Percentiles rank a stretch among this genome's conserved stretches.
phyloP scores from a whole-genome alignment of 768 basidiomycete species.

The Trametes cinnabarina region DNA sequence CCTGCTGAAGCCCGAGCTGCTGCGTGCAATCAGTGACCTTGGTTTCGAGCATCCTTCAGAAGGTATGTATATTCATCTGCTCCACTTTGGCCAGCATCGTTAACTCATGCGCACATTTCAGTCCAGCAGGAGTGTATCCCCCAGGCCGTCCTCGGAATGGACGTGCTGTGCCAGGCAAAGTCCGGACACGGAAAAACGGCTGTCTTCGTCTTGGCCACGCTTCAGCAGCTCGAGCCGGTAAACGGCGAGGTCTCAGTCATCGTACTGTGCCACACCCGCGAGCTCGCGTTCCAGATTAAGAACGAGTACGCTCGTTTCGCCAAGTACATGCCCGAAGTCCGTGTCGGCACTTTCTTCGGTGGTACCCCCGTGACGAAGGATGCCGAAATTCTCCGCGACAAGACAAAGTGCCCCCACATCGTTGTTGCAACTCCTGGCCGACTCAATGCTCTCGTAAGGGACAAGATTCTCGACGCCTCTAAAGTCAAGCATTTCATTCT shows the following conservation, averaged over 20 bases:
- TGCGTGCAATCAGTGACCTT: constrained; percentile 97
- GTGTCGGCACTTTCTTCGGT: constrained; percentile 96
- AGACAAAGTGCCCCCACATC: constrained; percentile 97
- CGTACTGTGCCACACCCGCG: constrained; percentile 98
- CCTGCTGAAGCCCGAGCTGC: constrained; percentile 92
- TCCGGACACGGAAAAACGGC: constrained; percentile 99
- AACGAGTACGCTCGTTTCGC: constrained; percentile 99
- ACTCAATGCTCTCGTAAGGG: constrained; percentile 90
- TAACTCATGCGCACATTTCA: constrained; percentile 32
- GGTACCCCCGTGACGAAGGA: constrained; percentile 95
- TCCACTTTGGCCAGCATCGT: neutral
- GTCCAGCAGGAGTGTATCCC: constrained; percentile 99
- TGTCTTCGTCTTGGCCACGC: constrained; percentile 95
- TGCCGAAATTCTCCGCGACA: constrained; percentile 90
- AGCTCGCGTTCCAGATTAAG: constrained; percentile 99
- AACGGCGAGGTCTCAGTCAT: constrained; percentile 97
- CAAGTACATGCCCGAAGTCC: constrained; percentile 99
- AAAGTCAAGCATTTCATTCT: constrained; percentile 99
- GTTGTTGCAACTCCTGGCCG: constrained; percentile 98
- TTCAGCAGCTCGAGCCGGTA: constrained; percentile 97
- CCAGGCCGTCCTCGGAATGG: constrained; percentile 98
- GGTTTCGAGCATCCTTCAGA: constrained; percentile 99
- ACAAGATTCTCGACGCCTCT: constrained; percentile 93
- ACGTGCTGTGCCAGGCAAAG: constrained; percentile 98
- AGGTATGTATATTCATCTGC: constrained; percentile 60